Percentiles rank a stretch among this genome's conserved stretches.
phyloP scores from a whole-genome alignment of 2,329 filamentous ascomycete species.

The Plectosphaerella sp. region DNA sequence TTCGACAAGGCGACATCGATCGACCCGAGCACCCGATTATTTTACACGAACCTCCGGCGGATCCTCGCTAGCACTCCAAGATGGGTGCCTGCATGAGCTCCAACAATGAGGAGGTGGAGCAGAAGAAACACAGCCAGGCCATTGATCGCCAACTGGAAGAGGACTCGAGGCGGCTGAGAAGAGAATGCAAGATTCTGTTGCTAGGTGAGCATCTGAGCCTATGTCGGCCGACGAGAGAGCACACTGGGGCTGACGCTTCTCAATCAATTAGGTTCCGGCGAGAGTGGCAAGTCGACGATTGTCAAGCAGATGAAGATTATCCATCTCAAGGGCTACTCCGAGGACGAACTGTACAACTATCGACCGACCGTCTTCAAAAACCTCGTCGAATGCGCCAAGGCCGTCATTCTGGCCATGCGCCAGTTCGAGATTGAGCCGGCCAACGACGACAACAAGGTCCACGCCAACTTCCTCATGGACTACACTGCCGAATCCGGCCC shows the following conservation, averaged over 20 bases:
- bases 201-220: constrained; percentile 49
- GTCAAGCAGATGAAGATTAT: constrained; percentile 99
- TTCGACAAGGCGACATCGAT: neutral
- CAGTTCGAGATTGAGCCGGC: constrained; percentile 84
- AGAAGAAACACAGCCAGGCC: constrained; percentile 93
- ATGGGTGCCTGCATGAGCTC: constrained; percentile 97
- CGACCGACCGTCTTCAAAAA: constrained; percentile 98
- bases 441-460: constrained; percentile 64
- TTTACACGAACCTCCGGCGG: neutral
- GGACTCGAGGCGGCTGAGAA: constrained; percentile 84
- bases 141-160: constrained; percentile 94
- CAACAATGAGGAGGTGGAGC: constrained; percentile 78
- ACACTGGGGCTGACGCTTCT: constrained; percentile 4
- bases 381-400: constrained; percentile 91
- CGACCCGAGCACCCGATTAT: neutral
- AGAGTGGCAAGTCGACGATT: constrained; percentile 98
- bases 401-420: constrained; percentile 84
- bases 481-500: constrained; percentile 91
- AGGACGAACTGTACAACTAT: constrained; percentile 91
- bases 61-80: constrained; percentile 22
- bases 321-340: constrained; percentile 93
- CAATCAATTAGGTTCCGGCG: constrained; percentile 71
- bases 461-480: constrained; percentile 75
- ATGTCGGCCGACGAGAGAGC: neutral
- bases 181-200: constrained; percentile 98